phyloP scores from a whole-genome alignment of 345 rosid species.

The Brassica juncea region DNA sequence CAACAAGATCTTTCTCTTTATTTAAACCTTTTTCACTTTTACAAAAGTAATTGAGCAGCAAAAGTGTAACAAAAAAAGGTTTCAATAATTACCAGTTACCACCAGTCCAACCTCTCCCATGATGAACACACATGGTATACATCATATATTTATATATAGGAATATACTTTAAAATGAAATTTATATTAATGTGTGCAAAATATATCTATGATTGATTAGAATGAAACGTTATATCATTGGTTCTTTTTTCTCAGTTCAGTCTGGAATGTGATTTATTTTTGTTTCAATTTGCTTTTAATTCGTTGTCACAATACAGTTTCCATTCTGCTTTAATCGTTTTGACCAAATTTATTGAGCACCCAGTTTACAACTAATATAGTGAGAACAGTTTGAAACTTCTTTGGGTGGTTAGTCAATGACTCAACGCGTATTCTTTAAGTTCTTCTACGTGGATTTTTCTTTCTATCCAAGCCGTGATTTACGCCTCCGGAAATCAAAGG shows the following conservation, averaged over 20 bases:
- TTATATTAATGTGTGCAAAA: neutral
- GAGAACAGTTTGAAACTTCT: conserved; percentile 23
- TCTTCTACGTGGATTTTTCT: conserved; percentile 13
- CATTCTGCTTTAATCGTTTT: neutral
- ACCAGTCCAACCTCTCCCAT: conserved; percentile 39
- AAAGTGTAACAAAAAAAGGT: conserved; percentile 38
- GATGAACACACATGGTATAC: conserved; percentile 36
- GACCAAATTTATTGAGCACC: conserved; percentile 17
- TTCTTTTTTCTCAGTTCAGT: neutral
- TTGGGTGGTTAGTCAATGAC: conserved; percentile 20
- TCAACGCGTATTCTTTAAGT: conserved; percentile 36
- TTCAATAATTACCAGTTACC: conserved; percentile 38
- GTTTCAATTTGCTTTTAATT: neutral
- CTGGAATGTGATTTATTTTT: neutral
- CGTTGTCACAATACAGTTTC: neutral
- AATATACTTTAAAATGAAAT: neutral
- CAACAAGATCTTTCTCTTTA: conserved; percentile 41
- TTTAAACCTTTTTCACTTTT: conserved; percentile 36
- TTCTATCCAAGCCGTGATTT: conserved; percentile 58
- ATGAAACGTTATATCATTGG: neutral
- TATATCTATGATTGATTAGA: neutral
- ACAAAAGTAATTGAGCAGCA: conserved; percentile 35
- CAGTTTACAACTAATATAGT: conserved; percentile 22
- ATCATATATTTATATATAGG: conserved; percentile 12
- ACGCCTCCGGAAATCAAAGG: conserved; percentile 42